A percentile compares a stretch with the other conserved stretches of the same genome.
These are phyloP conservation scores for Ascochyta viciae-villosae DNA, from an alignment of 2,329 filamentous ascomycete species.

Conservation along the genomic window DNA sequence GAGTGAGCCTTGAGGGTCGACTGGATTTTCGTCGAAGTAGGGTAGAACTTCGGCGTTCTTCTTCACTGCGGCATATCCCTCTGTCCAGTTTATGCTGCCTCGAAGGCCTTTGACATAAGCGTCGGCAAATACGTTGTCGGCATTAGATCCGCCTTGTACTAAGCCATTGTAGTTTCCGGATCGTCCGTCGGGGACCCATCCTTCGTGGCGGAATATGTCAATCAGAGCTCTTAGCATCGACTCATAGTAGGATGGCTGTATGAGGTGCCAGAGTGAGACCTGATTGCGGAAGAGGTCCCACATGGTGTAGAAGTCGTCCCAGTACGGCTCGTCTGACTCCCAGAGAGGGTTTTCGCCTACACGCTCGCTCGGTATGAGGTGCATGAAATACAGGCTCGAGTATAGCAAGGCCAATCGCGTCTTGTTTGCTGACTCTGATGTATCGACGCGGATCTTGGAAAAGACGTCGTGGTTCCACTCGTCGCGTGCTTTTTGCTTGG, in stretches of 20 bases:
- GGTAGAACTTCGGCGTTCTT: slow-evolving; percentile 70
- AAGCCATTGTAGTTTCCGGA: slow-evolving; percentile 63
- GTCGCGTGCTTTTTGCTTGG: slow-evolving; percentile 50
- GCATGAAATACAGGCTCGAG: slow-evolving; percentile 47
- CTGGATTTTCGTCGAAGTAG: slow-evolving; percentile 45
- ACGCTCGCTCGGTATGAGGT: slow-evolving; percentile 47
- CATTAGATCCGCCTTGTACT: slow-evolving; percentile 47
- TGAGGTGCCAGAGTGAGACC: slow-evolving; percentile 59
- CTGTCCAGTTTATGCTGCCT: slow-evolving; percentile 71
- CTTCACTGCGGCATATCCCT: slow-evolving; percentile 73
- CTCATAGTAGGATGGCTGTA: slow-evolving; percentile 69
- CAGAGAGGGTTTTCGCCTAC: slow-evolving; percentile 73
- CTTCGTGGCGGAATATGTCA: slow-evolving; percentile 66
- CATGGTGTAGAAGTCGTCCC: slow-evolving; percentile 75
- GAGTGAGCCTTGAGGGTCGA: slow-evolving; percentile 46
- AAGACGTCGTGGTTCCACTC: slow-evolving; percentile 63
- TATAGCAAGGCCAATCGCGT: slow-evolving; percentile 44
- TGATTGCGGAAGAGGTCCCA: slow-evolving; percentile 73
- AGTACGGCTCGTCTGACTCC: slow-evolving; percentile 70
- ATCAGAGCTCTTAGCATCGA: slow-evolving; percentile 74
- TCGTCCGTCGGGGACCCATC: slow-evolving; percentile 75
- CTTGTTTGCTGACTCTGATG: slow-evolving; percentile 35
- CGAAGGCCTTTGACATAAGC: slow-evolving; percentile 71
- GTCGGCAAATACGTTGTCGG: slow-evolving; percentile 65
- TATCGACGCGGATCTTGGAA: slow-evolving; percentile 59